Conservation (phyloP, 345 rosid species). For the Eucalyptus marginata region DNA sequence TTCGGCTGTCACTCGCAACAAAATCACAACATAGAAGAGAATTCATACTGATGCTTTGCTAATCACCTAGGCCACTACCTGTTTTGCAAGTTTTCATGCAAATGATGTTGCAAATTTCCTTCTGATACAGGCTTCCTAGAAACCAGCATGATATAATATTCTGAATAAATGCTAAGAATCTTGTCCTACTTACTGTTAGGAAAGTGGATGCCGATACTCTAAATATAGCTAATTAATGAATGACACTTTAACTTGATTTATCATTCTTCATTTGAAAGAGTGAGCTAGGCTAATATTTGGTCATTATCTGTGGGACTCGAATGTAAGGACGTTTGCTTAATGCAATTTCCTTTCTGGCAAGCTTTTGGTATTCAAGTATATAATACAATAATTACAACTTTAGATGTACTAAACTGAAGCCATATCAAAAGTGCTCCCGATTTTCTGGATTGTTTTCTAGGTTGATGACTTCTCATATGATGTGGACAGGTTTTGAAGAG, state of each 20-base stretch:
- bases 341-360: background rate
- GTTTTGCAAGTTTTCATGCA: background rate
- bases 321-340: background rate
- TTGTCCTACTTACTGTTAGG: background rate
- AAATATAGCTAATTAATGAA: background rate
- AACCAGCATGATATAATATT: background rate
- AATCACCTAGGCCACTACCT: background rate
- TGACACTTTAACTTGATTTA: background rate
- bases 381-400: background rate
- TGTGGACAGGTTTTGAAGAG: conserved; percentile 67
- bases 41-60: background rate
- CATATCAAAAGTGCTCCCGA: background rate
- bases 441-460: background rate
- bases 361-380: background rate
- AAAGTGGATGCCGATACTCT: background rate
- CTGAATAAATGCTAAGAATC: background rate
- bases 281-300: background rate
- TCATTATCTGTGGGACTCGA: background rate
- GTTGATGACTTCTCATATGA: background rate
- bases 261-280: background rate
- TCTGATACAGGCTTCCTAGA: background rate
- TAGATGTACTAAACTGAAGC: background rate
- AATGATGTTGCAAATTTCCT: background rate
- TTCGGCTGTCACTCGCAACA: background rate
- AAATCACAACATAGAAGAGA: background rate